Evolutionary conservation across 805 yeast genomes (phyloP), one percentile per base, ranked within the genome.

Genomic region (Ogataea ramenticola): DNA sequence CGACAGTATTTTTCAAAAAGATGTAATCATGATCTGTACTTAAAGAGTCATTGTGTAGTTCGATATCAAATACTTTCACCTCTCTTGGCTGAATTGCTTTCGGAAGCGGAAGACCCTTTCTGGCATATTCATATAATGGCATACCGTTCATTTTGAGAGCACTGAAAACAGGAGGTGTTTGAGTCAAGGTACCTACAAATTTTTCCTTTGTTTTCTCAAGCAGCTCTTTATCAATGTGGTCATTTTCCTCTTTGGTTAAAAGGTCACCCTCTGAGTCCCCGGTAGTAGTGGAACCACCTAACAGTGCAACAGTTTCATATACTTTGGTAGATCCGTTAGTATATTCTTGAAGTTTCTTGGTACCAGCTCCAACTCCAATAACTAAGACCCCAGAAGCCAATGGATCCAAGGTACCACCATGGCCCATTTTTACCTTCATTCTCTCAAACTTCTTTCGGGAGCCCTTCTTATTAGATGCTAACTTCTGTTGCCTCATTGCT

Each of bases 331-430:
- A 82, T 27, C 82, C 84, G 27, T 79, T 79, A 19, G 91, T 69
- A 56, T 84, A 89, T 47, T 75, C 69, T 44, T 79, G 82, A 36
- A 93, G 67, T 57, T 75, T 69, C 60, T 91, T 95, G 2, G 99
- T 93, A 3, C 99, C 99, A 1, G 71, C 49, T 6, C 96, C 96
- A n/a, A 93, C 77, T 5, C 99, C 99, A 44, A 93, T 72, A 2
- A 95, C 91, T 36, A 86, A 62, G 1, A 91, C 90, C 11, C 99
- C 99, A n/a, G 89, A 80, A 0, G 99, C 99, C 36, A 86, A 65
- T 0, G 98, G 97, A 57, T 93, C 99, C 33, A 93, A 68, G 0
- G 99, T 93, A 10, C 99, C 99, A 17, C 99, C 99, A 62, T 93
- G 99, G 1, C 99, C 99, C 71, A 91, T 83, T 57, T 93, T 93